A percentile compares a stretch with the other conserved stretches of the same genome.
phyloP scores from a whole-genome alignment of 257 asterid species.

The Leptodermis oblonga region DNA sequence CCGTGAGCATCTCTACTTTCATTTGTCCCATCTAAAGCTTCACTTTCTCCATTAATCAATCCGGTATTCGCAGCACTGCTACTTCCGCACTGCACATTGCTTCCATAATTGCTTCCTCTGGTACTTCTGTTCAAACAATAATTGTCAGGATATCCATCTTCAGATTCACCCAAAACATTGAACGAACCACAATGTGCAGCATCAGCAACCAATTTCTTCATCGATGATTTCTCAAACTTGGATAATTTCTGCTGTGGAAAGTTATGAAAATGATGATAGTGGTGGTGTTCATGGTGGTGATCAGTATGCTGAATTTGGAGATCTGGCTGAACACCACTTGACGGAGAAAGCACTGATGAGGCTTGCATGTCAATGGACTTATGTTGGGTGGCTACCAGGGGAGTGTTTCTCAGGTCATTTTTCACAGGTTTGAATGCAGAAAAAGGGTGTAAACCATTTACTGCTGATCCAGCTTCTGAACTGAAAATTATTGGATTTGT shows the following conservation, averaged over 20 bases:
- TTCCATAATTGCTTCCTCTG: slow-evolving; percentile 68
- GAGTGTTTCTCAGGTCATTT: slow-evolving; percentile 33
- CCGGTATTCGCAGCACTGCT: slow-evolving; percentile 40
- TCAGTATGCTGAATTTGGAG: slow-evolving; percentile 35
- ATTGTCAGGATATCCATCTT: slow-evolving; percentile 35
- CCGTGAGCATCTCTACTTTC: slow-evolving; percentile 53
- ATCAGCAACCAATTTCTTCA: slow-evolving; percentile 44
- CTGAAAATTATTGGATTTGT: slow-evolving; percentile 18
- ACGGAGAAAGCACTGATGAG: slow-evolving; percentile 25
- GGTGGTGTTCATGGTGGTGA: slow-evolving; percentile 24
- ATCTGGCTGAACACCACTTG: slow-evolving; percentile 30
- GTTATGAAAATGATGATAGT: slow-evolving; percentile 25
- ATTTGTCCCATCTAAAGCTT: slow-evolving; percentile 51
- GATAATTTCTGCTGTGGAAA: slow-evolving; percentile 30
- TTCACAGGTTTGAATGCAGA: slow-evolving; percentile 49
- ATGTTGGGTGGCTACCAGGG: slow-evolving; percentile 27
- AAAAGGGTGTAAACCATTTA: slow-evolving; percentile 36
- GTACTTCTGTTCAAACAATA: slow-evolving; percentile 55
- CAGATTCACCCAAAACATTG: slow-evolving; percentile 38
- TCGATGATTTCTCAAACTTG: slow-evolving; percentile 36
- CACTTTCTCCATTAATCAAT: slow-evolving; percentile 52
- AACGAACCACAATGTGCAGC: slow-evolving; percentile 45
- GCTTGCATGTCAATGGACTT: slow-evolving; percentile 35
- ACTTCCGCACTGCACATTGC: slow-evolving; percentile 53
- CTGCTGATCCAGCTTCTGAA: slow-evolving; percentile 49